Conservation (phyloP, 2,329 filamentous ascomycete genomes). For the Fusarium nurragi region DNA sequence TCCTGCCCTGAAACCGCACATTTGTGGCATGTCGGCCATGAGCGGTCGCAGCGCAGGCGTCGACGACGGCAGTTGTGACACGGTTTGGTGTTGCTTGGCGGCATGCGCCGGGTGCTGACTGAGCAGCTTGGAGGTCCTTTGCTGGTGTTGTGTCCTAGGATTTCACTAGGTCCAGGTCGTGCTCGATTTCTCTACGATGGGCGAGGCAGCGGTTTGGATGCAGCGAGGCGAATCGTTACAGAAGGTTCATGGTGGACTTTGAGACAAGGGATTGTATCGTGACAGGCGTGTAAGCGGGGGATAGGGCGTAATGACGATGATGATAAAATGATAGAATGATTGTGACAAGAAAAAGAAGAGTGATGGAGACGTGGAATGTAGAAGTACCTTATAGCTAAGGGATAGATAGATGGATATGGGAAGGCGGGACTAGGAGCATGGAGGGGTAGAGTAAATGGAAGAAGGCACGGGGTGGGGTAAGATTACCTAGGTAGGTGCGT, state of each 20-base stretch:
- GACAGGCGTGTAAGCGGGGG: slow-evolving; percentile 4
- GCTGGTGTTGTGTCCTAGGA: slow-evolving; percentile 22
- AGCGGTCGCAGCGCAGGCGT: slow-evolving; percentile 70
- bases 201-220: slow-evolving; percentile 34
- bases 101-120: slow-evolving; percentile 47
- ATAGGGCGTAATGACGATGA: slow-evolving; percentile 10
- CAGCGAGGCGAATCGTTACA: slow-evolving; percentile 35
- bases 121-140: slow-evolving; percentile 35
- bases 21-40: slow-evolving; percentile 67
- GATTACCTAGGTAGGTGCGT: slow-evolving; percentile 3
- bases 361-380: slow-evolving; percentile 18
- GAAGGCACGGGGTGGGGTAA: slow-evolving; percentile 1
- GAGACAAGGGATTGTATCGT: slow-evolving; percentile 21
- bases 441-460: slow-evolving; percentile 33
- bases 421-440: slow-evolving; percentile 10
- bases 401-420: slow-evolving; percentile 4
- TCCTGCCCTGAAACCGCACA: slow-evolving; percentile 64
- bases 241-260: slow-evolving; percentile 35
- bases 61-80: slow-evolving; percentile 71
- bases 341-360: slow-evolving; percentile 20
- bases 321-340: slow-evolving; percentile 20
- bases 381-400: slow-evolving; percentile 23
- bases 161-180: slow-evolving; percentile 28
- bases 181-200: slow-evolving; percentile 33
- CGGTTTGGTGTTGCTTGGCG: slow-evolving; percentile 53